Conservation (phyloP, 2,329 filamentous ascomycete species). For the Trichoderma sp. region DNA sequence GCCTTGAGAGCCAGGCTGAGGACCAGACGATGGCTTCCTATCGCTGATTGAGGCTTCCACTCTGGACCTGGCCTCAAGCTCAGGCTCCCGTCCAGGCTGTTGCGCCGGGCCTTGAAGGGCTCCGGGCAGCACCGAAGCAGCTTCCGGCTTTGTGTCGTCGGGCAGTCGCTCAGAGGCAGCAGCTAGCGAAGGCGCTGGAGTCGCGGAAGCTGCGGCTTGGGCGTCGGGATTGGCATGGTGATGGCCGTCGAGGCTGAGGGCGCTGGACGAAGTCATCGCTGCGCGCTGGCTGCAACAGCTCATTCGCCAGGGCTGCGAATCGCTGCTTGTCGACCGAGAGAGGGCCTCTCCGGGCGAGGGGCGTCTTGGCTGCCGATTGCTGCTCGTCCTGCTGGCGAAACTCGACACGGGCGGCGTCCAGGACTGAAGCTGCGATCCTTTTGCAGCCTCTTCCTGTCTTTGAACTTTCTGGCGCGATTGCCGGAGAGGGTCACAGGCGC, state of each 20-base stretch:
- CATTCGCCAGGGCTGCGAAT: constrained; percentile 43
- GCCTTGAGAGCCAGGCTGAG: not conserved
- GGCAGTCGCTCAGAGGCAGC: not conserved
- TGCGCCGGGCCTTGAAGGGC: constrained; percentile 10
- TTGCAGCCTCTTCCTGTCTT: constrained; percentile 16
- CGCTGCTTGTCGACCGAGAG: constrained; percentile 3
- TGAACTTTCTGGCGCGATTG: constrained; percentile 21
- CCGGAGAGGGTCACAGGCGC: constrained; percentile 21
- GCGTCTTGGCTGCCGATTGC: not conserved
- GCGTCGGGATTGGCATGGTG: constrained; percentile 6
- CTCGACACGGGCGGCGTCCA: constrained; percentile 24
- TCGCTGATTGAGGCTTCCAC: not conserved
- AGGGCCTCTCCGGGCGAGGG: not conserved
- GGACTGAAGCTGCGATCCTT: constrained; percentile 15
- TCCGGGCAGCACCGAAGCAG: not conserved
- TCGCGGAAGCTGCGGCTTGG: not conserved
- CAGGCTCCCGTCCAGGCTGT: not conserved
- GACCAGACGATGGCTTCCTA: not conserved
- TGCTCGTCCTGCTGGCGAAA: not conserved
- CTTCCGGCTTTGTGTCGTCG: not conserved
- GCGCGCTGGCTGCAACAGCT: constrained; percentile 49
- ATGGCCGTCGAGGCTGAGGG: constrained; percentile 27
- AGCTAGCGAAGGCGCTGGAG: constrained; percentile 3
- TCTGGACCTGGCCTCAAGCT: not conserved
- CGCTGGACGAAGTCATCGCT: constrained; percentile 61